Evolutionary conservation across 768 basidiomycete genomes (phyloP).

Genomic region (Gloeopeniophorella convolvens): DNA sequence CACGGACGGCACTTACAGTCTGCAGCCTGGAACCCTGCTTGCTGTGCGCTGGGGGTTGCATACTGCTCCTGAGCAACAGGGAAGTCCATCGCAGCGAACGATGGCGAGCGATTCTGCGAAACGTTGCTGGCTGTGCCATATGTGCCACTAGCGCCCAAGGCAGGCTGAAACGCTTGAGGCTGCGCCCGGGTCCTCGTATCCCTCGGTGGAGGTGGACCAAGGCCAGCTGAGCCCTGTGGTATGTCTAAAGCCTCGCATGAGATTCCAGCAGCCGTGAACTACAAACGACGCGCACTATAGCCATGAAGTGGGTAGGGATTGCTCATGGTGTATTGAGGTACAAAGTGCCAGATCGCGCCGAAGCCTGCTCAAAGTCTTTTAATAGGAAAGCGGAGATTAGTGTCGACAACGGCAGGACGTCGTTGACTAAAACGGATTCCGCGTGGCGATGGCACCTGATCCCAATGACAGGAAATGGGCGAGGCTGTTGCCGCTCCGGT

Average conservation of each 20-base stretch:
- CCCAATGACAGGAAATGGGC: constrained; percentile 7
- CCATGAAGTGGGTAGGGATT: neutral
- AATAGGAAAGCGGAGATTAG: neutral
- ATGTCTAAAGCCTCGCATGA: neutral
- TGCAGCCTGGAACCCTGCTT: too few relatives aligned
- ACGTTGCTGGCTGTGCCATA: neutral
- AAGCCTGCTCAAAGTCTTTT: too few relatives aligned
- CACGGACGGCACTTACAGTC: too few relatives aligned
- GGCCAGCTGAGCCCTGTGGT: neutral
- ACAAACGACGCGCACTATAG: neutral
- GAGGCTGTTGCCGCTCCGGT: constrained; percentile 8
- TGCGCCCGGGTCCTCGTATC: neutral
- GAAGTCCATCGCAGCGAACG: too few relatives aligned
- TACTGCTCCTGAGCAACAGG: neutral
- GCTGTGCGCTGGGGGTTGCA: neutral
- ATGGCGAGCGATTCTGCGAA: neutral
- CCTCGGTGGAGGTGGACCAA: neutral
- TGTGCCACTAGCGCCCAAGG: too few relatives aligned
- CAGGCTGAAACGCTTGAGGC: neutral
- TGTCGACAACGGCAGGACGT: neutral
- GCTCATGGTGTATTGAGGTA: too few relatives aligned
- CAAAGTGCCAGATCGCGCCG: too few relatives aligned
- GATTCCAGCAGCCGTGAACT: neutral
- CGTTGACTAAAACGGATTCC: neutral
- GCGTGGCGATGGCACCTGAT: neutral